Evolutionary conservation across 495 filamentous ascomycete species (phyloP).

Genomic region (Amorphotheca resinae): DNA sequence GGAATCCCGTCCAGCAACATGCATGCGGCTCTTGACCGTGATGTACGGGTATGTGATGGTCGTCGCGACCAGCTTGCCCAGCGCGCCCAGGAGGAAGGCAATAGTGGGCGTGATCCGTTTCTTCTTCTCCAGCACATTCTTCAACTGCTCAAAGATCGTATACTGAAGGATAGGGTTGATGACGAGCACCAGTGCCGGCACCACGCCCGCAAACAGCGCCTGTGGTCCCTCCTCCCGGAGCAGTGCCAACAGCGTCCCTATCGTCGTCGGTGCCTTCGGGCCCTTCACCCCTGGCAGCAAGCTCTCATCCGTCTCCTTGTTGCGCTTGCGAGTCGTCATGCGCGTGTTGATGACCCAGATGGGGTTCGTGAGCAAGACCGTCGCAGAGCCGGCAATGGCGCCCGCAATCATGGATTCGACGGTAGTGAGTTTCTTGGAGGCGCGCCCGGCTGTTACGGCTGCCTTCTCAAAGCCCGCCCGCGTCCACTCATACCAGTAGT

Average conservation of each 20-base stretch:
- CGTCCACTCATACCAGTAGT: constrained; percentile 99
- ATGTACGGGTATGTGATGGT: constrained; percentile 96
- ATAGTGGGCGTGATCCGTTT: constrained; percentile 62
- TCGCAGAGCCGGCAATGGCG: constrained; percentile 87
- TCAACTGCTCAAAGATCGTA: constrained; percentile 96
- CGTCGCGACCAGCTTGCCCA: constrained; percentile 91
- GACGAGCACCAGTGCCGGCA: constrained; percentile 85
- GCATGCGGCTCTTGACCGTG: constrained; percentile 93
- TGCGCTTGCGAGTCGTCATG: constrained; percentile 77
- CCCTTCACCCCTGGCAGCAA: constrained; percentile 21
- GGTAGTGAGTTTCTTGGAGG: constrained; percentile 73
- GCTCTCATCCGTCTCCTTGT: constrained; percentile 33
- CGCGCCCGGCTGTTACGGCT: constrained; percentile 58
- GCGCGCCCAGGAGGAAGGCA: constrained; percentile 80
- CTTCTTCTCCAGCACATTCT: constrained; percentile 44
- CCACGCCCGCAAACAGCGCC: constrained; percentile 82
- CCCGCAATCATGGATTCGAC: constrained; percentile 88
- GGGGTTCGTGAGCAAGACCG: constrained; percentile 90
- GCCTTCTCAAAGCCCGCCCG: constrained; percentile 78
- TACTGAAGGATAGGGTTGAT: constrained; percentile 98
- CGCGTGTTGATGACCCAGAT: constrained; percentile 99
- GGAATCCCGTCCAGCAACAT: constrained; percentile 62
- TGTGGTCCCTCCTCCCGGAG: constrained; percentile 67
- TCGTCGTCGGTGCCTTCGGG: constrained; percentile 49
- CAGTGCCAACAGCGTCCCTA: constrained; percentile 65